phyloP scores from a whole-genome alignment of 106 monocot species.

The Dendrobium catenatum region DNA sequence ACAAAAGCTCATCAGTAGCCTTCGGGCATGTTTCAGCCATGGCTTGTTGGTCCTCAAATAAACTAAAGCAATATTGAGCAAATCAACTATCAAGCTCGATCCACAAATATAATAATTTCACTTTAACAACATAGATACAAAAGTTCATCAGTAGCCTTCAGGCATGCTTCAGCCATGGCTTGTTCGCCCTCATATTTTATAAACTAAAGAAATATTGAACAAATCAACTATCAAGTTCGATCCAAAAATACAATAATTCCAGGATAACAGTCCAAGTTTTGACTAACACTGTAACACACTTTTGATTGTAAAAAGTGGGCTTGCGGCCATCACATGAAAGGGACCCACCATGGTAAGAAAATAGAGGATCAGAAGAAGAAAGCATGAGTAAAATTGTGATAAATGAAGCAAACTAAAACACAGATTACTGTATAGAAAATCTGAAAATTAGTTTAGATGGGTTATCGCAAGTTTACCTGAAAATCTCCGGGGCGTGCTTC shows the following conservation, averaged over 20 bases:
- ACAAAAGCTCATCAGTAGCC: neutral
- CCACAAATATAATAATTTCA: neutral
- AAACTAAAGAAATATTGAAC: no score
- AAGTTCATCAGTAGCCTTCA: neutral
- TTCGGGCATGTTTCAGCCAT: neutral
- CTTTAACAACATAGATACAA: neutral
- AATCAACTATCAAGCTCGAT: neutral
- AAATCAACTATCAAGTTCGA: no score
- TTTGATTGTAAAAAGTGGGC: neutral
- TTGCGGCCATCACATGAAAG: neutral
- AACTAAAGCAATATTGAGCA: no score
- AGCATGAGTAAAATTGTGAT: neutral
- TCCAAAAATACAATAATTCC: neutral
- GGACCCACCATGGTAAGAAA: neutral
- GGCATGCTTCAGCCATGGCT: neutral
- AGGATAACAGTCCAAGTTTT: no score
- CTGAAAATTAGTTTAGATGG: neutral
- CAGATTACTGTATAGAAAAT: neutral
- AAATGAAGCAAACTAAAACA: neutral
- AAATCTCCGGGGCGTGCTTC: conserved; percentile 80
- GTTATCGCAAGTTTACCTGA: conserved; percentile 44
- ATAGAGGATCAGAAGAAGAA: neutral
- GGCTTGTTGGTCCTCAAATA: neutral
- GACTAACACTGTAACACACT: no score
- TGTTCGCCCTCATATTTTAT: no score